Conservation (phyloP, 1,139 yeast genomes). For the Yamadazyma triangularis region DNA sequence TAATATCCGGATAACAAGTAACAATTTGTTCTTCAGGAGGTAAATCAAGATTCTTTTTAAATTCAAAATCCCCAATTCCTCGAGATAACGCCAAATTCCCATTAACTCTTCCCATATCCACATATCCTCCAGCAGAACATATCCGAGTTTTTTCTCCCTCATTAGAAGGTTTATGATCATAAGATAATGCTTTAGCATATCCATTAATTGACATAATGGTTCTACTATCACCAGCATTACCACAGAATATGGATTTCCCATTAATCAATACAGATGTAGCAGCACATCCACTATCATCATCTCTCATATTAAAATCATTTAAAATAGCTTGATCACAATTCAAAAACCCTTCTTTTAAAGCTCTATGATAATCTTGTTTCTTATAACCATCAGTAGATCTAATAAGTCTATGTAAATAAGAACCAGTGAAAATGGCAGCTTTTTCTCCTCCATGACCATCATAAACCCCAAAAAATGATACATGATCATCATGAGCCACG, state of each 20-base stretch:
- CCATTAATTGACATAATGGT: constrained; percentile 87
- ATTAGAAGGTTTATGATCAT: constrained; percentile 93
- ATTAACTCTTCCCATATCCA: constrained; percentile 93
- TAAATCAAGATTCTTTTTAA: constrained; percentile 70
- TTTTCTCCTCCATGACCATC: constrained; percentile 98
- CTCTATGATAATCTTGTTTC: constrained; percentile 57
- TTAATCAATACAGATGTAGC: constrained; percentile 84
- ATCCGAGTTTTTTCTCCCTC: constrained; percentile 94
- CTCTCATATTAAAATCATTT: constrained; percentile 54
- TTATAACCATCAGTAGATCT: constrained; percentile 58
- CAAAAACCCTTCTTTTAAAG: constrained; percentile 81
- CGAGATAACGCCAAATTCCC: constrained; percentile 94
- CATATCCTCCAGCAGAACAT: constrained; percentile 94
- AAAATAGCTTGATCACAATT: constrained; percentile 81
- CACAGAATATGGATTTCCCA: constrained; percentile 56
- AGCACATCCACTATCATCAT: constrained; percentile 94
- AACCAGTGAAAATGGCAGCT: constrained; percentile 87
- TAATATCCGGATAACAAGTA: constrained; percentile 88
- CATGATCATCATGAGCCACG: constrained; percentile 11
- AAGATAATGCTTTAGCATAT: constrained; percentile 82
- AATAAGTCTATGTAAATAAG: constrained; percentile 65
- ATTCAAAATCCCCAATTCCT: constrained; percentile 96
- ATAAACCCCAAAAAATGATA: constrained; percentile 88
- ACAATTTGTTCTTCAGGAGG: constrained; percentile 97
- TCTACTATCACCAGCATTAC: constrained; percentile 96